Evolutionary conservation across 148 eudicot genomes (phyloP), one percentile per base, ranked within the genome.

Genomic region (Dianthus caryophyllus): DNA sequence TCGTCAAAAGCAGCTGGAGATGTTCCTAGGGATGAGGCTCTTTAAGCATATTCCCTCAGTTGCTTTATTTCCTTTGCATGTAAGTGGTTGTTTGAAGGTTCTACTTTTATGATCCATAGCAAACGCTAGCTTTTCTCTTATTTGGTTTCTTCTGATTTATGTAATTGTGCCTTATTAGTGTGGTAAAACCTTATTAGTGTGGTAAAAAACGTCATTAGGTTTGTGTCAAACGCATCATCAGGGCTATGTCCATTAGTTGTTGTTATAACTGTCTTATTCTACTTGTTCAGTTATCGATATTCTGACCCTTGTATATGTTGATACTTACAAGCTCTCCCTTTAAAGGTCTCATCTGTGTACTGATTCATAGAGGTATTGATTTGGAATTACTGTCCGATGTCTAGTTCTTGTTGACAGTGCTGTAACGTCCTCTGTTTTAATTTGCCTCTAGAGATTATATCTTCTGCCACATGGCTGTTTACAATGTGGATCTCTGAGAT

Each of bases 1-100:
- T 71, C 96, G 98, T 66, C 98, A 93, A 61, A 93, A 90, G 80
- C 98, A 93, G 83, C 68, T 93, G 56, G 98, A 93, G 82, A 86
- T 90, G 74, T 93, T 90, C 73, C 84, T 93, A 68, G 98, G 98
- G 47, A 76, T 86, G 74, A 79, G 98, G 73, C 90, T 87, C 39
- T 93, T 86, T 75, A 93, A 86, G 84, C 96, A 90, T 84, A 84
- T 93, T 71, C 96, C 98, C 3, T 89, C 98, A 57, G 77, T 83
- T 61, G 73, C 85, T 55, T 73, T 84, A 61, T 81, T 76, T 56
- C 88, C 96, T 22, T 75, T 90, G 70, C 79, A 83, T 71, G 98
- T 93, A 84, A 60, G 98, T 81, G 54, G 53, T 71, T 61, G 16
- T 56, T 18, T 21, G 17, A 2, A 59, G 21, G 24, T 69, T 59